Conservation (phyloP, 2,329 filamentous ascomycete genomes). For the Colletotrichum karsti region DNA sequence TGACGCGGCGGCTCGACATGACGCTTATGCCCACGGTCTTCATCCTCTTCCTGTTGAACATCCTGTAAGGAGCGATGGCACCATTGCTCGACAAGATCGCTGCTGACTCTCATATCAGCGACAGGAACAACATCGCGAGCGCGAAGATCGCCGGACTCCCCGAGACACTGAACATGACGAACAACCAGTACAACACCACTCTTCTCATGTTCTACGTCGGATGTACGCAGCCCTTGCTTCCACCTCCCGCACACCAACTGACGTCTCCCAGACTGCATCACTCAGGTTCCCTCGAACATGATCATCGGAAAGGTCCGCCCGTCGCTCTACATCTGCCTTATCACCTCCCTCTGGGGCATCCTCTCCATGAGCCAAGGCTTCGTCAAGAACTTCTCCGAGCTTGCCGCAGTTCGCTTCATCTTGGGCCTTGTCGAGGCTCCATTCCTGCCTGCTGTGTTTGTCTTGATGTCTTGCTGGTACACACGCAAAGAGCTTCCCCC, state of each 20-base stretch:
- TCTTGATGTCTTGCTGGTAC: constrained; percentile 69
- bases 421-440: constrained; percentile 64
- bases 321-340: constrained; percentile 6
- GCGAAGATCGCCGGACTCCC: constrained; percentile 63
- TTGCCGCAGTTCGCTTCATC: constrained; percentile 49
- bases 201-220: constrained; percentile 19
- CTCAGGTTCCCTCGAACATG: constrained; percentile 9
- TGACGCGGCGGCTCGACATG: not conserved
- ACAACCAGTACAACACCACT: constrained; percentile 63
- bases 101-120: constrained; percentile 1
- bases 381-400: not conserved
- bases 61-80: not conserved
- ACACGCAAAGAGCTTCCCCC: constrained; percentile 70
- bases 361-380: constrained; percentile 15
- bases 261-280: not conserved
- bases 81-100: too few species aligned
- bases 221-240: not conserved
- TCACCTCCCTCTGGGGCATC: constrained; percentile 9
- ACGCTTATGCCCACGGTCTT: constrained; percentile 12
- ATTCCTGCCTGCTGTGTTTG: constrained; percentile 50
- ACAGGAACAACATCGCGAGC: constrained; percentile 51
- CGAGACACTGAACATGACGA: constrained; percentile 56
- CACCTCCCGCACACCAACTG: not conserved
- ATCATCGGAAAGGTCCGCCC: constrained; percentile 16
- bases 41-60: constrained; percentile 7